Evolutionary conservation across 257 asterid genomes (phyloP), one percentile per base, ranked within the genome.

Genomic region (Thymus mandschuricus): DNA sequence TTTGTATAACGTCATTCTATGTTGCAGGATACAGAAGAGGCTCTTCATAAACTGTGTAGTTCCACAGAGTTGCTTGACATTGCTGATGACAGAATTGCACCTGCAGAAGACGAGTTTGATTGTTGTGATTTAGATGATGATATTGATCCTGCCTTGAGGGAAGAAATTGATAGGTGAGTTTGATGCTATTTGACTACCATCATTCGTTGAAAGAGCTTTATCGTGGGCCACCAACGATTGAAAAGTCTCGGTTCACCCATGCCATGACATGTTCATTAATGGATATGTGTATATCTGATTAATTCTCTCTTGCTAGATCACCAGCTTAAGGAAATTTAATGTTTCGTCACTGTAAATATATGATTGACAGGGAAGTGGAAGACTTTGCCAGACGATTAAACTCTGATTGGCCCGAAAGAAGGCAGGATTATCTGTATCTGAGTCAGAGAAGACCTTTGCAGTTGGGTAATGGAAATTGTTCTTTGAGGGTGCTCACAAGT

Each of bases 361-460:
- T 68, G 71, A 27, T 60, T 68, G 70, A 38, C 61, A 72, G 98
- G 89, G 98, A 92, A 83, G 98, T 92, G 70, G 98, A 85, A 78
- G 98, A 90, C 77, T 92, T 92, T 80, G 98, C 98, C 44, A 81
- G 98, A 77, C 85, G 94, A 79, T 72, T 92, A 71, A 90, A 92
- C 75, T 84, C 96, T 10, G 90, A 79, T 70, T 92, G 97, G 96
- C 96, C 96, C 5, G 93, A 89, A 76, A 87, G 93, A 81, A 81
- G 87, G 88, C 96, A 92, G 61, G 96, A 89, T 83, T 78, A 89
- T 71, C 81, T 85, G 34, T 86, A 87, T 70, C 80, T 82, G 51
- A 91, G 94, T 74, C 92, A 83, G 75, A 82, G 85, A 78, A 78
- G 84, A 75, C 83, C 77, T 15, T 57, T 82, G 48, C 86, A 84